These are phyloP conservation scores for Tylopilus intermedius DNA, from an alignment of 768 basidiomycete species.

Conservation along the genomic window DNA sequence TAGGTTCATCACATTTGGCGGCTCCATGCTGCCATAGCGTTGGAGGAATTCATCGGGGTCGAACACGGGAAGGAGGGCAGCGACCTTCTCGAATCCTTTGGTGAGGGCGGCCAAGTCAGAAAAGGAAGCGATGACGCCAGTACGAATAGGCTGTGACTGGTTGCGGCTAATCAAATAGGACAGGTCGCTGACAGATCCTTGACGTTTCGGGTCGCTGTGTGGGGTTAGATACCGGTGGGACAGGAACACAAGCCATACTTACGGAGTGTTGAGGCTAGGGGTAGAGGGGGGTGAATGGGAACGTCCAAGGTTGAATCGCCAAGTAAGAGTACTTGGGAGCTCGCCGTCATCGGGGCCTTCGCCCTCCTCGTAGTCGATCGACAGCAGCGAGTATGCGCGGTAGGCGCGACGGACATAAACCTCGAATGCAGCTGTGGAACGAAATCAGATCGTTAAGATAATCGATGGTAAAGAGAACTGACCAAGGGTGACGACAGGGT, in stretches of 20 bases:
- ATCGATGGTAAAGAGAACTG: conserved; percentile 21
- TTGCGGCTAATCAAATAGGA: conserved; percentile 86
- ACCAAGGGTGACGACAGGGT: conserved; percentile 83
- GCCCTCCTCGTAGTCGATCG: conserved; percentile 93
- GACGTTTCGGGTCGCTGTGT: conserved; percentile 59
- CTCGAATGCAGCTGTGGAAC: conserved; percentile 75
- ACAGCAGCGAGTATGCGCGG: conserved; percentile 85
- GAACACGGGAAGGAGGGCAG: conserved; percentile 68
- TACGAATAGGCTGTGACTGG: conserved; percentile 85
- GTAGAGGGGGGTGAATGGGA: conserved; percentile 84
- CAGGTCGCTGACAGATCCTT: conserved; percentile 92
- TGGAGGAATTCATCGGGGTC: conserved; percentile 66
- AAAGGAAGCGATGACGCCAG: conserved; percentile 90
- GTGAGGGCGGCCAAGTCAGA: conserved; percentile 63
- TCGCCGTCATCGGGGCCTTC: conserved; percentile 82
- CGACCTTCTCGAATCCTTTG: conserved; percentile 72
- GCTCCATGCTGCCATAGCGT: conserved; percentile 69
- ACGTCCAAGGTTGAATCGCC: conserved; percentile 94
- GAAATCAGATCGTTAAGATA: not conserved
- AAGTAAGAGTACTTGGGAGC: conserved; percentile 72
- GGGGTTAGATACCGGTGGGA: conserved; percentile 5
- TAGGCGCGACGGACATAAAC: conserved; percentile 96
- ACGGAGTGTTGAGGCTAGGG: conserved; percentile 50
- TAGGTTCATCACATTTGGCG: conserved; percentile 91
- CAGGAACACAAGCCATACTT: conserved; percentile 5